Percentiles rank a stretch among this genome's conserved stretches.
phyloP scores from a whole-genome alignment of 75 land plant species.

The Pinus tabuliformis region DNA sequence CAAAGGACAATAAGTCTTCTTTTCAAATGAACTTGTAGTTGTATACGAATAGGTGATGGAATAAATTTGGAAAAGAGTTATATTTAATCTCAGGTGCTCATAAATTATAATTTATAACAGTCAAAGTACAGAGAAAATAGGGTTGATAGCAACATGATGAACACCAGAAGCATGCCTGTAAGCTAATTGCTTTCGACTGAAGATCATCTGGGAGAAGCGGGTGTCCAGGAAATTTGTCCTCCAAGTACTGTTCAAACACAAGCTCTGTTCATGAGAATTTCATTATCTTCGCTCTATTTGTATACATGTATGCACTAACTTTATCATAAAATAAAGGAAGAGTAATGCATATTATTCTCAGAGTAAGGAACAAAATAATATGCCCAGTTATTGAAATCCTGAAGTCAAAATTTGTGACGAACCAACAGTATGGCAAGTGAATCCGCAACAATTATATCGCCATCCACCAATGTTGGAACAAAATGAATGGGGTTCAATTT shows the following conservation, averaged over 20 bases:
- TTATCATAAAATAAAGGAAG: not conserved
- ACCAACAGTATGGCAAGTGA: constrained; percentile 67
- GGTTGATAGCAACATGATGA: not conserved
- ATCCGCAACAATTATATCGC: constrained; percentile 38
- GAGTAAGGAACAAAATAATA: not conserved
- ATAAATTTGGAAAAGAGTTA: not conserved
- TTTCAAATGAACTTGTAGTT: not conserved
- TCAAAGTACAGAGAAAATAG: not conserved
- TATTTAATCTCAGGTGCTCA: not conserved
- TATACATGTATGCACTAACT: not conserved
- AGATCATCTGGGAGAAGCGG: constrained; percentile 44
- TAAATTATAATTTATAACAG: not conserved
- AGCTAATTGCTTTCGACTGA: constrained; percentile 30
- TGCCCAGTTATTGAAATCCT: not conserved
- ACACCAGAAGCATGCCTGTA: constrained; percentile 26
- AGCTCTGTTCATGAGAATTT: not conserved
- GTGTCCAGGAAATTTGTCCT: constrained; percentile 49
- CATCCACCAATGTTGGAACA: constrained; percentile 62
- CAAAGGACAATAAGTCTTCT: not conserved
- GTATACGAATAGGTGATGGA: not conserved
- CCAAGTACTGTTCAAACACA: constrained; percentile 36
- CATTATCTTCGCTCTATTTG: not conserved
- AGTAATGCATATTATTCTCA: not conserved
- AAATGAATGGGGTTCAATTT: constrained; percentile 47
- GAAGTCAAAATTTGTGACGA: not conserved